Evolutionary conservation across 1,139 yeast genomes (phyloP).

Genomic region (Barnettozyma hawaiiensis): DNA sequence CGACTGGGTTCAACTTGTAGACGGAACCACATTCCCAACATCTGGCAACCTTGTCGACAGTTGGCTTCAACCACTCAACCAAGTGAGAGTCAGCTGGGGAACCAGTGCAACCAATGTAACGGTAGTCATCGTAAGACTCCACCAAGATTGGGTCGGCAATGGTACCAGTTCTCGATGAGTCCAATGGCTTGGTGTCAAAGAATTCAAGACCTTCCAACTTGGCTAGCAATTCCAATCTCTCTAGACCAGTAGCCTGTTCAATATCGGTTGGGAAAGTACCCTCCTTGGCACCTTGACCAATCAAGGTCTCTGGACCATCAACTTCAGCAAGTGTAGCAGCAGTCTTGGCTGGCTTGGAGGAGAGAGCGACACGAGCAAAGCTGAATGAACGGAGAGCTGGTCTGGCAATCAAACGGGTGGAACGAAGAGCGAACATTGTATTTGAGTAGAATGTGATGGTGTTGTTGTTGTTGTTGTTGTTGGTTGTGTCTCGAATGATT

Average conservation of each 20-base stretch:
- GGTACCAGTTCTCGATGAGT: slow-evolving; percentile 85
- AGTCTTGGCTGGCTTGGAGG: slow-evolving; percentile 43
- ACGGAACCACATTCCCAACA: slow-evolving; percentile 99
- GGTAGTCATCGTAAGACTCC: slow-evolving; percentile 86
- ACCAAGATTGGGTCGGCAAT: slow-evolving; percentile 80
- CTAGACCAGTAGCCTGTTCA: slow-evolving; percentile 98
- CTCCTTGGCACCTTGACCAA: slow-evolving; percentile 82
- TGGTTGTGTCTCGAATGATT: slow-evolving; percentile 17
- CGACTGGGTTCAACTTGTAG: slow-evolving; percentile 83
- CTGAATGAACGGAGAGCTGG: slow-evolving; percentile 38
- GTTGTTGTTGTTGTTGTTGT: background rate
- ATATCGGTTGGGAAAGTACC: slow-evolving; percentile 88
- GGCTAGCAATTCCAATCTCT: slow-evolving; percentile 92
- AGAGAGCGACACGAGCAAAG: slow-evolving; percentile 31
- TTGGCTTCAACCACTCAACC: slow-evolving; percentile 91
- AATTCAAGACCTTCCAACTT: slow-evolving; percentile 94
- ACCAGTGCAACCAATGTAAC: slow-evolving; percentile 98
- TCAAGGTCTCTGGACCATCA: slow-evolving; percentile 70
- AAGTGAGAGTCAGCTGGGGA: slow-evolving; percentile 89
- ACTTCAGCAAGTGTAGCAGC: slow-evolving; percentile 73
- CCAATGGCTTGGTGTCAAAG: slow-evolving; percentile 87
- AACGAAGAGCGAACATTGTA: slow-evolving; percentile 28
- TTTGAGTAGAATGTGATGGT: slow-evolving; percentile 1
- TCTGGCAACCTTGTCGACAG: slow-evolving; percentile 78
- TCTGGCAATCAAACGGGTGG: slow-evolving; percentile 21